Evolutionary conservation across 805 yeast genomes (phyloP).

Genomic region (Kuraishia capsulata): DNA sequence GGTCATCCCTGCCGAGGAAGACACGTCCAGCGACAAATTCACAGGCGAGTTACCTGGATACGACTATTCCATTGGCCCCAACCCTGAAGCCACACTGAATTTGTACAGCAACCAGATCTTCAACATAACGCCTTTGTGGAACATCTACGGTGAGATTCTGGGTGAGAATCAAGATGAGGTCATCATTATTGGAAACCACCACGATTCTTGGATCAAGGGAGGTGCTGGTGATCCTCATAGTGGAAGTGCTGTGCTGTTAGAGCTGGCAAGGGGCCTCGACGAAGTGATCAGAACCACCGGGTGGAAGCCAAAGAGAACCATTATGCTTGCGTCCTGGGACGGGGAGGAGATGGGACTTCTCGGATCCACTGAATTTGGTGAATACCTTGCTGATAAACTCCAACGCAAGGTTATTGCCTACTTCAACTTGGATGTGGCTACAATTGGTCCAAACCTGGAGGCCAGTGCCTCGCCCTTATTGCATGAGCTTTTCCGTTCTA

Average conservation of each 20-base stretch:
- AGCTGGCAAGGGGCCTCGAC: conserved; percentile 33
- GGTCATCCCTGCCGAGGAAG: conserved; percentile 32
- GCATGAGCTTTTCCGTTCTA: conserved; percentile 32
- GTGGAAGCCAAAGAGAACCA: conserved; percentile 17
- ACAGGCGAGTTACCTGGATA: conserved; percentile 24
- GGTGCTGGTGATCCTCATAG: conserved; percentile 36
- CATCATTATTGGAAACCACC: conserved; percentile 35
- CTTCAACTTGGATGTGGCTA: conserved; percentile 61
- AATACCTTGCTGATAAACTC: conserved; percentile 39
- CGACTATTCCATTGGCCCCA: conserved; percentile 49
- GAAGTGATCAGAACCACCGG: conserved; percentile 27
- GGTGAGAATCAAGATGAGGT: conserved; percentile 35
- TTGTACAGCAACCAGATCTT: conserved; percentile 26
- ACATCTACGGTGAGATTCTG: conserved; percentile 37
- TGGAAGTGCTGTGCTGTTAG: conserved; percentile 33
- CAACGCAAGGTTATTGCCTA: conserved; percentile 52
- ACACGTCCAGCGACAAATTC: conserved; percentile 20
- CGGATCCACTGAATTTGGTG: conserved; percentile 55
- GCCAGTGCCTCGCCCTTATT: conserved; percentile 54
- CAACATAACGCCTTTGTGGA: conserved; percentile 26
- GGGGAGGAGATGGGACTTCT: conserved; percentile 31
- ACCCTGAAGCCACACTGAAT: conserved; percentile 21
- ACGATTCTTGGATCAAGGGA: conserved; percentile 35
- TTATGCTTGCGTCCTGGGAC: conserved; percentile 19
- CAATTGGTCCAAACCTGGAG: conserved; percentile 41